Evolutionary conservation across 2,329 filamentous ascomycete genomes (phyloP).

Genomic region (Graphium sp.): DNA sequence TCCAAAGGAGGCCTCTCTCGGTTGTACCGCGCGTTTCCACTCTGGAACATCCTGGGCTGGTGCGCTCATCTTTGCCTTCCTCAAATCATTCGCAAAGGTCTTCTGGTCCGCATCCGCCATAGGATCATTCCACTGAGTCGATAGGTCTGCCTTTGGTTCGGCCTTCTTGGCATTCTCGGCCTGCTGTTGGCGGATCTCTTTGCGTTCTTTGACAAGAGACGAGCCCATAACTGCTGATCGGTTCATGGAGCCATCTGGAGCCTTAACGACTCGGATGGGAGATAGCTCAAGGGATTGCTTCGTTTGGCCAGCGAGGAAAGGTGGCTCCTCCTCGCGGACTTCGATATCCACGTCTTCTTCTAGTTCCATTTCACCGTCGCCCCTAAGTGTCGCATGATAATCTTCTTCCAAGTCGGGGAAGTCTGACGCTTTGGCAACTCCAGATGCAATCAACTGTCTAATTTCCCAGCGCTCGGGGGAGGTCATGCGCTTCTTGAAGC

Average conservation of each 20-base stretch:
- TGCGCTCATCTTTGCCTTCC: constrained; percentile 44
- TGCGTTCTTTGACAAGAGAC: constrained; percentile 71
- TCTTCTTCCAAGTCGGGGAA: constrained; percentile 93
- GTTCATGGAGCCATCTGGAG: constrained; percentile 95
- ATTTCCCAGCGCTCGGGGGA: constrained; percentile 98
- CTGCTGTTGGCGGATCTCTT: constrained; percentile 80
- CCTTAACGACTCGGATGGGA: constrained; percentile 91
- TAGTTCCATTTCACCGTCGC: constrained; percentile 75
- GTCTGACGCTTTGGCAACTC: constrained; percentile 80
- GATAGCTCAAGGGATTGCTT: constrained; percentile 91
- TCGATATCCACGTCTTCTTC: constrained; percentile 97
- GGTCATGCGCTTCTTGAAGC: constrained; percentile 80
- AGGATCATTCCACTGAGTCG: constrained; percentile 89
- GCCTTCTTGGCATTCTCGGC: constrained; percentile 53
- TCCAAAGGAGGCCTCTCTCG: constrained; percentile 65
- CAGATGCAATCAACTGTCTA: constrained; percentile 86
- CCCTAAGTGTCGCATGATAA: constrained; percentile 73
- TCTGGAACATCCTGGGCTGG: constrained; percentile 63
- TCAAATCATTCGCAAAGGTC: constrained; percentile 77
- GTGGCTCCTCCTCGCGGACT: constrained; percentile 87
- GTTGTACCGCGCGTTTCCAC: constrained; percentile 75
- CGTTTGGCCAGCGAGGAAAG: constrained; percentile 88
- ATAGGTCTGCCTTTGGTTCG: constrained; percentile 65
- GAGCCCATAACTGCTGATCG: constrained; percentile 90
- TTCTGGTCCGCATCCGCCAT: constrained; percentile 77